phyloP scores from a whole-genome alignment of 306 rosid species.

The Quillaja saponaria region DNA sequence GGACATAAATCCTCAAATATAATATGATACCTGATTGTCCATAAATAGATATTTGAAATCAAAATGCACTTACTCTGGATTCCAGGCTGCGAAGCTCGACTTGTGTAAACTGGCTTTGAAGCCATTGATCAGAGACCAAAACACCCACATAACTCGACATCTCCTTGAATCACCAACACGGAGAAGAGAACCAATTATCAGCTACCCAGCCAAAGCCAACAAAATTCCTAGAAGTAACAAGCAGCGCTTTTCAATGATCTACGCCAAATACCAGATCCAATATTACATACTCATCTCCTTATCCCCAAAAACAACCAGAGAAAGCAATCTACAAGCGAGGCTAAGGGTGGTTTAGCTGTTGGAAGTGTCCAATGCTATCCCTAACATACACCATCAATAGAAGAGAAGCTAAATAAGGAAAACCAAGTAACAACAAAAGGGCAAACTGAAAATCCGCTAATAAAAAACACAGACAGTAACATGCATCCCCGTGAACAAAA shows the following conservation, averaged over 20 bases:
- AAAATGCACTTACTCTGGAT: conserved; percentile 59
- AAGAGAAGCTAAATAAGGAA: conserved; percentile 28
- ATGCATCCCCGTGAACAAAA: conserved; percentile 12
- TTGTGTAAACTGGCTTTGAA: conserved; percentile 91
- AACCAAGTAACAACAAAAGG: background rate
- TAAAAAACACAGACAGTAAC: background rate
- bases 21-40: conserved; percentile 11
- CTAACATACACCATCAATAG: conserved; percentile 40
- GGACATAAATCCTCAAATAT: background rate
- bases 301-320: conserved; percentile 22
- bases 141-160: conserved; percentile 87
- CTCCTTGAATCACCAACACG: conserved; percentile 36
- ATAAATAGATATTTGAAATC: conserved; percentile 11
- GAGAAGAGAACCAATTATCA: conserved; percentile 14
- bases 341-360: conserved; percentile 34
- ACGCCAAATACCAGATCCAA: conserved; percentile 25
- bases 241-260: conserved; percentile 18
- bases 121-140: conserved; percentile 83
- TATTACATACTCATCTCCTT: conserved; percentile 29
- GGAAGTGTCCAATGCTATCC: conserved; percentile 32
- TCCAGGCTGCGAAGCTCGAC: conserved; percentile 89
- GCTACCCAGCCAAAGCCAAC: conserved; percentile 13
- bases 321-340: conserved; percentile 7
- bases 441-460: conserved; percentile 21
- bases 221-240: conserved; percentile 20